Base-by-base conservation (phyloP, 257 asterid genomes). In the Solanum rostratum region DNA sequence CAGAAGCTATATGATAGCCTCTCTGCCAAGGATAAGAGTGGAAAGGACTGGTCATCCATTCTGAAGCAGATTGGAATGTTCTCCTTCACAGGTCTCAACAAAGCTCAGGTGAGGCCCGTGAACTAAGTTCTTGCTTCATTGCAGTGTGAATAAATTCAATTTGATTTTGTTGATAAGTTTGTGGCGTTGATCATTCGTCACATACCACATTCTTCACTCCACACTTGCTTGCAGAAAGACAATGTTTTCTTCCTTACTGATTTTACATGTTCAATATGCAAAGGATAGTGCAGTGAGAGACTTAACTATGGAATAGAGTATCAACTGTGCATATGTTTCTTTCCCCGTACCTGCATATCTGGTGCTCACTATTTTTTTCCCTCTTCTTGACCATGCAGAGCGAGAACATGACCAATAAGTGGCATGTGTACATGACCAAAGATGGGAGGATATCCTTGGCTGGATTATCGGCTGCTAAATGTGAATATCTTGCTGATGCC, bases 401-500 rank as follows among this genome's bases (percentile, higher is more conserved):
- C 79, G 98, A 96, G 15, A 95, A 93, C 96, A 95, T 95, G 98
- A 91, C 94, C 81, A 85, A 88, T 87, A 92, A 95, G 88, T 96
- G 99, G 99, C 98, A 93, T 73, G 89, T 95, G 39, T 96, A 96
- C 94, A 95, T 95, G 98, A 96, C 98, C 59, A 95, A 93, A 88
- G 98, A 95, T 53, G 98, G 99, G 81, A 93, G 98, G 88, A 96
- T 95, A 89, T 96, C 99, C 7, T 88, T 96, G 76, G 99, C 99
- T 53, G 99, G 99, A 84, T 80, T 96, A 80, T 92, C 99, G 78
- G 91, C 95, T 29, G 97, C 97, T 79, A 96, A 96, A 87, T 96
- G 99, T 24, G 96, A 95, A 87, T 93, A 93, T 88, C 97, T 96
- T 85, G 99, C 99, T 30, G 97, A 93, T 89, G 98, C 99, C 84